Evolutionary conservation across 2,329 filamentous ascomycete species (phyloP), one percentile per base, ranked within the genome.

Genomic region (Sporothrix globosa): DNA sequence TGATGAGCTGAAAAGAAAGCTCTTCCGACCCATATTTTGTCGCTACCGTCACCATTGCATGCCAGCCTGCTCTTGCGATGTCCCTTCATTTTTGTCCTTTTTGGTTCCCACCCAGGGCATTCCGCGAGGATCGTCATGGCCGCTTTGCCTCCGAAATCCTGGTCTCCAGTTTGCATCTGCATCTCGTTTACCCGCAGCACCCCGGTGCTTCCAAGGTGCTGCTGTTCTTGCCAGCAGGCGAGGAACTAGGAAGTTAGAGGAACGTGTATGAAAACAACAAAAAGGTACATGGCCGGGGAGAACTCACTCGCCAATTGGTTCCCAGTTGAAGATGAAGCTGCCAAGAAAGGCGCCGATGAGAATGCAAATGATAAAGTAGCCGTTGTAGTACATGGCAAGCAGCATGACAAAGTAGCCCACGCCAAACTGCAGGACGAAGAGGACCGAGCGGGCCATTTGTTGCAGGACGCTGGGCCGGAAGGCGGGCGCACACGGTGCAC

Each of bases 321-420:
- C 90, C 90, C 91, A 94, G 41, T 88, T 86, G 77, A 92, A 95
- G 71, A 92, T 76, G 73, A 93, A 92, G 14, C 86, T 84, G 19
- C 92, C 92, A 5, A 94, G 70, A 73, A 88, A 92, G 0, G 90
- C 88, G 1, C 92, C 92, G 69, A 95, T 86, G 73, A 95, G 87
- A 78, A 96, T 92, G 74, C 88, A 92, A 71, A 95, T 90, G 78
- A 96, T 92, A 73, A 96, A 85, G 79, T 92, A 96, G 11, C 89
- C 87, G 74, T 88, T 88, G 80, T 85, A 88, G 77, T 88, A 87
- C 84, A 87, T 87, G 73, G 84, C 84, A n/a, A 81, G 80, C 81
- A 91, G 80, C 92, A 96, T 95, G 76, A 95, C 79, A 74, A 95
- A 88, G 78, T 95, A 96, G 2, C 91, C 91, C 1, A 93, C 85